A percentile compares a stretch with the other conserved stretches of the same genome.
phyloP scores from a whole-genome alignment of 75 land plant species.

The Pinus taeda region DNA sequence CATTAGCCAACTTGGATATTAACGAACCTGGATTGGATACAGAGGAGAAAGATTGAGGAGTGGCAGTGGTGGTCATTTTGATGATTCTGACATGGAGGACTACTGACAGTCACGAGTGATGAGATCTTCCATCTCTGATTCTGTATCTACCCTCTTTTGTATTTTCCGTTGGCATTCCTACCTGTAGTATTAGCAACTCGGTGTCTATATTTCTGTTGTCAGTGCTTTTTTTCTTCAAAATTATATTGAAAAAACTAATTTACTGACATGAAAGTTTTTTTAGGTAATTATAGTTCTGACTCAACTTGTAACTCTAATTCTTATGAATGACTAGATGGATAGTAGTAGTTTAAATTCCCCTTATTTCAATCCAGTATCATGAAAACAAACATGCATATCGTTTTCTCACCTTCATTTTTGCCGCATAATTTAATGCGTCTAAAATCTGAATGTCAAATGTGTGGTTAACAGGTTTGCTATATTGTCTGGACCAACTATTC shows the following conservation, averaged over 20 bases:
- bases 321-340: background rate
- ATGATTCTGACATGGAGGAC: no score
- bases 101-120: no score
- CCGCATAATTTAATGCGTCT: background rate
- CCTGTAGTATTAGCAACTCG: no score
- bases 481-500: constrained; percentile 93
- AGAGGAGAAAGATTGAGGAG: no score
- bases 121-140: no score
- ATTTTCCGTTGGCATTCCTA: no score
- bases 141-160: no score
- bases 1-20: no score
- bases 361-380: background rate
- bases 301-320: background rate
- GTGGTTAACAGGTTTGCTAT: constrained; percentile 75
- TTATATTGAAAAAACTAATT: background rate
- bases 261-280: background rate
- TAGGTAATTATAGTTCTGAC: background rate
- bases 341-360: background rate
- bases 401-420: background rate
- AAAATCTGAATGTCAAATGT: constrained; percentile 7
- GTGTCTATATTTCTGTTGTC: background rate
- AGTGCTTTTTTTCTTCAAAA: background rate
- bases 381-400: background rate
- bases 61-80: no score
- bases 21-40: no score